Evolutionary conservation across 2,329 filamentous ascomycete genomes (phyloP).

Genomic region (Neocucurbitaria cava): DNA sequence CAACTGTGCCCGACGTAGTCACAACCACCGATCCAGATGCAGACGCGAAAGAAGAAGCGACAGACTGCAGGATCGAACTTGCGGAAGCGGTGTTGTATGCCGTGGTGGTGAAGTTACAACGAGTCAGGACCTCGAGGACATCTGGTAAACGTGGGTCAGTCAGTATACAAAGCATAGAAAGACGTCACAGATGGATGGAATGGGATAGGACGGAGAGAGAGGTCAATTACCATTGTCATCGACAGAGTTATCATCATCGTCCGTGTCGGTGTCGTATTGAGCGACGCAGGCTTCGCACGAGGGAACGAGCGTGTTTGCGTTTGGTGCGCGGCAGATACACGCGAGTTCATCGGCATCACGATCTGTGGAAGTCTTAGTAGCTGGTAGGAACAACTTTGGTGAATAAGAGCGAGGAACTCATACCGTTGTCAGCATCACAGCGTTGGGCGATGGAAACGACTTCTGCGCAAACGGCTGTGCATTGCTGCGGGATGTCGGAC

Average conservation of each 20-base stretch:
- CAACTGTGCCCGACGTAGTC: slow-evolving; percentile 13
- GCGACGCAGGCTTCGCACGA: slow-evolving; percentile 41
- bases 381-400: neutral
- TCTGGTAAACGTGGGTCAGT: slow-evolving; percentile 18
- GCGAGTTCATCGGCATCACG: slow-evolving; percentile 30
- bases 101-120: slow-evolving; percentile 39
- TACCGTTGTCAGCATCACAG: slow-evolving; percentile 35
- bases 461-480: slow-evolving; percentile 34
- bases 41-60: slow-evolving; percentile 8
- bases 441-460: slow-evolving; percentile 29
- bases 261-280: slow-evolving; percentile 27
- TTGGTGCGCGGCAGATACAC: slow-evolving; percentile 39
- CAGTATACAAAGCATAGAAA: no score
- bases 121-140: slow-evolving; percentile 36
- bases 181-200: no score
- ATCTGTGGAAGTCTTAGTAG: slow-evolving; percentile 9
- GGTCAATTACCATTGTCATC: slow-evolving; percentile 20
- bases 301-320: slow-evolving; percentile 33
- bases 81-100: slow-evolving; percentile 28
- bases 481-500: slow-evolving; percentile 39
- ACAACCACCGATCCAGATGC: slow-evolving; percentile 9
- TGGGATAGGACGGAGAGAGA: no score
- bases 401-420: neutral
- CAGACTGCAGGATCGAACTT: slow-evolving; percentile 8
- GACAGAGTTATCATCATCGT: slow-evolving; percentile 13